A percentile compares a stretch with the other conserved stretches of the same genome.
phyloP scores from a whole-genome alignment of 202 grass and related monocot species.

The Schoenoplectus triqueter region DNA sequence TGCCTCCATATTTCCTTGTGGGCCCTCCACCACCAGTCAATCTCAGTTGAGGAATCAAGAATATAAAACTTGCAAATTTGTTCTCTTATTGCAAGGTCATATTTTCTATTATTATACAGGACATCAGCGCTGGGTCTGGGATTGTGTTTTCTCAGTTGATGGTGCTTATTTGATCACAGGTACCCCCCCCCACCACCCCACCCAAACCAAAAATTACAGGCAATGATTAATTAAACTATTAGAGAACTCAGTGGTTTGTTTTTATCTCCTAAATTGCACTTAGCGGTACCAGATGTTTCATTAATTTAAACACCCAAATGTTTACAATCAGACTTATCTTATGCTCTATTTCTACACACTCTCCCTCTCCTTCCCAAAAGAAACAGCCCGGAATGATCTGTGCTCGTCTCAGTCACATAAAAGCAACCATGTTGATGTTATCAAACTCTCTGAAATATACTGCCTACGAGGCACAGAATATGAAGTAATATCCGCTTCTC shows the following conservation, averaged over 20 bases:
- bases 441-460: not conserved
- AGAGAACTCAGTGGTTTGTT: not conserved
- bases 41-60: slow-evolving; percentile 4
- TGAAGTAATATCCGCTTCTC: not conserved
- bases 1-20: not conserved
- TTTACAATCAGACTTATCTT: not conserved
- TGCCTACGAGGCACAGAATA: not conserved
- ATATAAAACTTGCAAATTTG: not conserved
- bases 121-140: slow-evolving; percentile 95
- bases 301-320: slow-evolving; percentile 6
- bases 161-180: slow-evolving; percentile 92
- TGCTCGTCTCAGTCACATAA: not conserved
- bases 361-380: not conserved
- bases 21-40: not conserved
- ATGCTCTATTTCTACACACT: not conserved
- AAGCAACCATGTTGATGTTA: not conserved
- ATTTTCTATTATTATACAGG: slow-evolving; percentile 41
- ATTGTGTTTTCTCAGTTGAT: slow-evolving; percentile 92
- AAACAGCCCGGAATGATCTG: not conserved
- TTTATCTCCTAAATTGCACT: not conserved
- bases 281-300: not conserved
- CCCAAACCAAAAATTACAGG: not conserved
- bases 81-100: not conserved
- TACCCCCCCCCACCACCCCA: slow-evolving; percentile 15
- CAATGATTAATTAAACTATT: not conserved